Conservation (phyloP, 192 early-diverging fungal genomes). For the Spinellus fusiger region DNA sequence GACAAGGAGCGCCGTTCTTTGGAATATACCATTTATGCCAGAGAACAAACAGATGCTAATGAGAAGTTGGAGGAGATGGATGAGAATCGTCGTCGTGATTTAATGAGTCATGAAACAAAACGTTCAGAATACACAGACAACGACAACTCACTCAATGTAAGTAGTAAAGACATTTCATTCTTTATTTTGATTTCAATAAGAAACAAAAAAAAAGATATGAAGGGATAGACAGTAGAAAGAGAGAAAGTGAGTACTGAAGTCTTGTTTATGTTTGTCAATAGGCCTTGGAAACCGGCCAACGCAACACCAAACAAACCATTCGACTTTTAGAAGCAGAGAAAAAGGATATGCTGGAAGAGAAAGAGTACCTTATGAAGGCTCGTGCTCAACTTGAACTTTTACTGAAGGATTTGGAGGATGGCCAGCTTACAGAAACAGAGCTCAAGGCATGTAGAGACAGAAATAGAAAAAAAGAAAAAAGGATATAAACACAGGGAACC, state of each 20-base stretch:
- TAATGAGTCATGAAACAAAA: constrained; percentile 14
- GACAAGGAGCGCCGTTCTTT: constrained; percentile 83
- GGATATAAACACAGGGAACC: neutral
- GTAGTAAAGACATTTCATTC: neutral
- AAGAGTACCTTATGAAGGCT: constrained; percentile 67
- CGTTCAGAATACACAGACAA: constrained; percentile 16
- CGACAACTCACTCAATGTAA: constrained; percentile 23
- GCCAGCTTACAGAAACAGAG: constrained; percentile 35
- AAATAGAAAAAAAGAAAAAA: neutral
- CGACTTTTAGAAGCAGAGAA: constrained; percentile 65
- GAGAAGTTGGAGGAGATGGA: constrained; percentile 66
- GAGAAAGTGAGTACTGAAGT: too few species aligned
- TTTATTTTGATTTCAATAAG: too few species aligned
- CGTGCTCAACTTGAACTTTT: constrained; percentile 74
- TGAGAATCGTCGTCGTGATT: constrained; percentile 44
- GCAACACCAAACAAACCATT: constrained; percentile 55
- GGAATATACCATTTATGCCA: constrained; percentile 89
- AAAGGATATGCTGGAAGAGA: constrained; percentile 63
- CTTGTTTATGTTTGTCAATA: constrained; percentile 2
- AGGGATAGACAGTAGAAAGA: too few species aligned
- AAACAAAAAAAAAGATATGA: too few species aligned
- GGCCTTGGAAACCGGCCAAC: constrained; percentile 42
- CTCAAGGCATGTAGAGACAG: constrained; percentile 29
- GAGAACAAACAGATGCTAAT: constrained; percentile 81
- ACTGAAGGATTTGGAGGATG: constrained; percentile 78